Evolutionary conservation across 257 asterid genomes (phyloP).

Genomic region (Misopates orontium): DNA sequence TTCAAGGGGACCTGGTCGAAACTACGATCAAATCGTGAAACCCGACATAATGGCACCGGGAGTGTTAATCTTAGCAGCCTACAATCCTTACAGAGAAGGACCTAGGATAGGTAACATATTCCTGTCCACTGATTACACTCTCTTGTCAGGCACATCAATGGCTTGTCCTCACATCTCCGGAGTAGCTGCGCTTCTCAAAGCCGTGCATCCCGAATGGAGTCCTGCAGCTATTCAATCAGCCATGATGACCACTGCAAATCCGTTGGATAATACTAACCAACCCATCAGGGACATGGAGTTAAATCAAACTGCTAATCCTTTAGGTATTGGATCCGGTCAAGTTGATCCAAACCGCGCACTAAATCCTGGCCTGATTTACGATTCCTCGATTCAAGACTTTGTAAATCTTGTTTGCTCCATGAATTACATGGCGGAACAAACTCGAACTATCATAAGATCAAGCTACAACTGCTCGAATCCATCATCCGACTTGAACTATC

Average conservation of each 20-base stretch:
- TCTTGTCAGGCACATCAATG: conserved; percentile 39
- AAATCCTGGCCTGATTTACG: conserved; percentile 10
- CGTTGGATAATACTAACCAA: conserved; percentile 1
- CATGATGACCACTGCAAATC: conserved; percentile 33
- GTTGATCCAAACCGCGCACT: conserved; percentile 36
- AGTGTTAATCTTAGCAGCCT: conserved; percentile 30
- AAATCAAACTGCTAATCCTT: conserved; percentile 26
- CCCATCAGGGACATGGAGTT: conserved; percentile 22
- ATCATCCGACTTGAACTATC: conserved; percentile 22
- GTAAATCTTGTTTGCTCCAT: conserved; percentile 15
- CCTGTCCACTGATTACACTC: conserved; percentile 24
- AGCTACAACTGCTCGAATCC: conserved; percentile 11
- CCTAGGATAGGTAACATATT: conserved; percentile 10
- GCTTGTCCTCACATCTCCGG: conserved; percentile 40
- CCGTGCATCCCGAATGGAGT: conserved; percentile 40
- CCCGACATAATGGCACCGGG: conserved; percentile 47
- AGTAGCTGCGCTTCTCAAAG: conserved; percentile 34
- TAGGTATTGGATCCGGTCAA: conserved; percentile 35
- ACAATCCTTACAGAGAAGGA: conserved; percentile 9
- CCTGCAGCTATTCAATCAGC: conserved; percentile 36
- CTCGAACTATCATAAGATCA: conserved; percentile 20
- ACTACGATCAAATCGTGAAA: conserved; percentile 42
- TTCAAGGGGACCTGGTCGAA: conserved; percentile 51
- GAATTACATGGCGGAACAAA: conserved; percentile 20
- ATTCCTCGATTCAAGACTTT: conserved; percentile 7